These are phyloP conservation scores for Perkinsus olseni DNA, from an alignment of 169 alveolate species.

Conservation along the genomic window DNA sequence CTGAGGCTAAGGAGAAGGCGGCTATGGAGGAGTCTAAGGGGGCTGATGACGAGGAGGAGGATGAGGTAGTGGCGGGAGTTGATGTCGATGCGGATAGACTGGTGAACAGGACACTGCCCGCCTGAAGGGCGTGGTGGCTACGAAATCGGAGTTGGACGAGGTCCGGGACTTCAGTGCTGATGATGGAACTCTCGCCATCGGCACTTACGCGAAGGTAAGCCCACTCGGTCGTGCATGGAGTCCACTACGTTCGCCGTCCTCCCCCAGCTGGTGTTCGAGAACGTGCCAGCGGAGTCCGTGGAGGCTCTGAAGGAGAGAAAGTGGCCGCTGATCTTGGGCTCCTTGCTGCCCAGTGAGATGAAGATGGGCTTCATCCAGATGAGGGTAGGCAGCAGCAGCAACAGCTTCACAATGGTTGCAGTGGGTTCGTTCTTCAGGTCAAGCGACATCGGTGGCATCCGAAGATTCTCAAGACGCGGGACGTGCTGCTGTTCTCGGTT, in stretches of 20 bases:
- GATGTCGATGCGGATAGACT: neutral
- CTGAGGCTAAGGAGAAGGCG: constrained; percentile 14
- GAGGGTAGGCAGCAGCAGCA: constrained; percentile 57
- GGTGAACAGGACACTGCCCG: constrained; percentile 19
- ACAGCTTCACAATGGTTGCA: constrained; percentile 18
- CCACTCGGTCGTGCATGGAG: neutral
- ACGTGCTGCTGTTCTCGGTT: constrained; percentile 90
- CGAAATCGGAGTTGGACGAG: constrained; percentile 14
- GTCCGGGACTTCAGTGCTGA: constrained; percentile 21
- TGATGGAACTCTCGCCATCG: constrained; percentile 28
- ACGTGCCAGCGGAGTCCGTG: constrained; percentile 16
- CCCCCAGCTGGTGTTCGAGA: neutral
- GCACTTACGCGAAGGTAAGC: constrained; percentile 28
- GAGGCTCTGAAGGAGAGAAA: neutral
- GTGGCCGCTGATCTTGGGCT: constrained; percentile 54
- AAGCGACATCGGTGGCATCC: constrained; percentile 89
- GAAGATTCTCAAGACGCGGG: constrained; percentile 88
- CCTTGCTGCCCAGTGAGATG: constrained; percentile 62
- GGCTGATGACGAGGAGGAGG: constrained; percentile 36
- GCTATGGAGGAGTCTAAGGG: constrained; percentile 25
- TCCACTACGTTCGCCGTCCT: neutral
- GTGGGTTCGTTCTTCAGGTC: constrained; percentile 36
- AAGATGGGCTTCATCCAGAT: constrained; percentile 70
- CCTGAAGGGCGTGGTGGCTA: constrained; percentile 16
- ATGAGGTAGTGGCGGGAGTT: constrained; percentile 24